Base-by-base conservation (phyloP, 2,329 filamentous ascomycete genomes). In the Juglanconis juglandina region DNA sequence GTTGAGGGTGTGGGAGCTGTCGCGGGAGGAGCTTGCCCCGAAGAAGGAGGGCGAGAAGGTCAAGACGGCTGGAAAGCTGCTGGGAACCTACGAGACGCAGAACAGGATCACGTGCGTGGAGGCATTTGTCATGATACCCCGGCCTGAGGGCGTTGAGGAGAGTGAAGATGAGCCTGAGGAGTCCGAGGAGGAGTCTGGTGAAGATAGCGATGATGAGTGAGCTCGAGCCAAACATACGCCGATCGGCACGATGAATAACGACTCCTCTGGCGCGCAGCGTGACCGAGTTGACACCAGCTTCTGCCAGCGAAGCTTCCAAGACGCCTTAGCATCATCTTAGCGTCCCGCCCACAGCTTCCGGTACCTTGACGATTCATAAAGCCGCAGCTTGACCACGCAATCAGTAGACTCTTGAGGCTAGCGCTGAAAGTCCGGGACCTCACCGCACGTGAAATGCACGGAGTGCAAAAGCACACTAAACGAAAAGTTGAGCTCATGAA, bases 101-200 rank as follows among this genome's bases (percentile, higher is more conserved):
- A 93, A 94, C 72, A 82, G 95, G 59, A 92, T 98, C 66, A 98
- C 93, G 42, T 98, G 95, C 72, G 71, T 98, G 68, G 87, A 86
- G 67, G 89, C 89, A 30, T 98, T 96, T 77, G 79, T 91, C 64
- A 96, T 98, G 91, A 83, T 90, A 73, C 83, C 87, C 67, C 79
- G 82, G 51, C 83, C 85, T 14, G 85, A 87, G 46, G 82, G 82
- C 30, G 78, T 80, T 49, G 86, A 86, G 67, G 85, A 84, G 17
- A 84, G 80, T 68, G 85, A 85, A 59, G 77, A 78, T 51, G 79
- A 81, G 65, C 75, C 74, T 47, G 80, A 76, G 10, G 77, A 75
- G 0, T 72, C 74, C 49, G 73, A 74, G 44, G 70, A 70, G 8
- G 73, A 75, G 0, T 73, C 72, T 4, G 75, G 75, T n/a, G 72